Conservation (phyloP, 2,329 filamentous ascomycete species). For the Hypoxylon sp. region DNA sequence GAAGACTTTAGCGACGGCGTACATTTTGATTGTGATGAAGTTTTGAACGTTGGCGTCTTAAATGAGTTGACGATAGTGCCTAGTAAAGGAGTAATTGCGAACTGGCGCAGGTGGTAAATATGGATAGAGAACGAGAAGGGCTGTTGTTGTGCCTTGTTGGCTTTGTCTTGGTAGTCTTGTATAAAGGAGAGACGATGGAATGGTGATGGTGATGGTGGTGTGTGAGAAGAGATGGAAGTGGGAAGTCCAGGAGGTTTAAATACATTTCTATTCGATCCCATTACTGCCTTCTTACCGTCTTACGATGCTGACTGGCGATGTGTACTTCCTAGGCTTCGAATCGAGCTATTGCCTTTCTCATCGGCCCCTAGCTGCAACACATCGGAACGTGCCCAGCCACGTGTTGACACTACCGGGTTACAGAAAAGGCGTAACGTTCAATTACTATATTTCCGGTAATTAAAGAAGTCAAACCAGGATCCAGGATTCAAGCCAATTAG, state of each 20-base stretch:
- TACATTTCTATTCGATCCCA: constrained; percentile 4
- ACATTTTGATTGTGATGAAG: constrained; percentile 20
- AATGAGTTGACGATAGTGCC: neutral
- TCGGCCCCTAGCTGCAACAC: neutral
- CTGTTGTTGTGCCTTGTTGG: neutral
- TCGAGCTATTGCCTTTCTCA: neutral
- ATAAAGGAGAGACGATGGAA: constrained; percentile 13
- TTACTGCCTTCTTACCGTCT: neutral
- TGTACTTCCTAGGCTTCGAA: neutral
- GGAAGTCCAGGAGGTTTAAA: constrained; percentile 13
- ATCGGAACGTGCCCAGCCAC: constrained; percentile 3
- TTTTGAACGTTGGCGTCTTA: constrained; percentile 6
- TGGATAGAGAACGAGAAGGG: neutral
- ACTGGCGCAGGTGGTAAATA: neutral
- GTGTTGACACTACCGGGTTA: constrained; percentile 7
- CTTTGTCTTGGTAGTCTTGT: constrained; percentile 11
- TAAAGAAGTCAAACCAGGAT: neutral
- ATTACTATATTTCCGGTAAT: constrained; percentile 9
- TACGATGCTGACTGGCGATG: neutral
- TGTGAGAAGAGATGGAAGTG: neutral
- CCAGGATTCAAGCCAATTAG: neutral
- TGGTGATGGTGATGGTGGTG: constrained; percentile 7
- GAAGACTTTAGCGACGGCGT: constrained; percentile 33
- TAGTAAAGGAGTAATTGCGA: constrained; percentile 4
- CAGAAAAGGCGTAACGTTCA: constrained; percentile 13